A percentile compares a stretch with the other conserved stretches of the same genome.
Evolutionary conservation across 2,329 filamentous ascomycete genomes (phyloP).

Genomic region (Xylaria sp.): DNA sequence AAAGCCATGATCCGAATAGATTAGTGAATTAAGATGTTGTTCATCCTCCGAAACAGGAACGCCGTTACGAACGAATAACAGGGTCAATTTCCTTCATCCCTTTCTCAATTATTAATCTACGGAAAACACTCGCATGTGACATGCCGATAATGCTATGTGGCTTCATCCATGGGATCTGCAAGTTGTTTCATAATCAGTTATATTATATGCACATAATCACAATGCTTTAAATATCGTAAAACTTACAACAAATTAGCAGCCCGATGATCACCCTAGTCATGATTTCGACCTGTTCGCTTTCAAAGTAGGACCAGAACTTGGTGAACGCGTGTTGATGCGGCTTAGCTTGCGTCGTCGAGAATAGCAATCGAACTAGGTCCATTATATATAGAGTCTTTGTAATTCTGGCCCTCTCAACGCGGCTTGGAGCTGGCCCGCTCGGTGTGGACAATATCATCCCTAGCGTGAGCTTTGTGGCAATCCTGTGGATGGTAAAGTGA

Average conservation of each 20-base stretch:
- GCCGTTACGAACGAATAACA: not conserved
- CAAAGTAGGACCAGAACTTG: not conserved
- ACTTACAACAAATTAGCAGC: too few relatives aligned
- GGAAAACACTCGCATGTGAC: too few relatives aligned
- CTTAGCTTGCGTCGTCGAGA: not conserved
- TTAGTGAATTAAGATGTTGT: not conserved
- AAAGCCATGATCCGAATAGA: not conserved
- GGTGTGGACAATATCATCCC: accelerated
- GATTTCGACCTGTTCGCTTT: not conserved
- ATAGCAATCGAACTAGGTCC: not conserved
- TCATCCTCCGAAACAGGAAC: not conserved
- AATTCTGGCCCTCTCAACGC: not conserved
- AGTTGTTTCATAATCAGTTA: too few relatives aligned
- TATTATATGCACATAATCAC: too few relatives aligned
- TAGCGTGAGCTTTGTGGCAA: not conserved
- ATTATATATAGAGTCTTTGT: not conserved
- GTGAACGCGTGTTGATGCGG: not conserved
- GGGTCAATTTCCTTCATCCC: not conserved
- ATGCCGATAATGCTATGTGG: too few relatives aligned
- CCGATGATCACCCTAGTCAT: not conserved
- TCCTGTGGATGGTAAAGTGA: not conserved
- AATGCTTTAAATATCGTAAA: too few relatives aligned
- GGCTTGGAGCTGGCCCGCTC: not conserved
- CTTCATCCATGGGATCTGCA: too few relatives aligned
- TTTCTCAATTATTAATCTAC: not conserved